Conservation (phyloP, 768 basidiomycete genomes). For the Leccinum barrowsii region DNA sequence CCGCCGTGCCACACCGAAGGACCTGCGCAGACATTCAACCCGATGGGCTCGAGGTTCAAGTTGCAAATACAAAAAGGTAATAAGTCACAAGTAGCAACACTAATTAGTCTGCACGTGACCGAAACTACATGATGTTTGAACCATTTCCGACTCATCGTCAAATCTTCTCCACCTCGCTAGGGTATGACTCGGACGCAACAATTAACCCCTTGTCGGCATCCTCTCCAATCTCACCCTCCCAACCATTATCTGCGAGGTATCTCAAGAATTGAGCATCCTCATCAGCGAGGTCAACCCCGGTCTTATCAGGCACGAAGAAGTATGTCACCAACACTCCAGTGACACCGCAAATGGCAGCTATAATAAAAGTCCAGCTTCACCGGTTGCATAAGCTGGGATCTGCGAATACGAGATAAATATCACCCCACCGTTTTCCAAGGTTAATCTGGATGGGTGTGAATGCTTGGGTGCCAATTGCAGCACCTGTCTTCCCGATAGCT, state of each 20-base stretch:
- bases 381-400: background rate
- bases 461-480: constrained; percentile 66
- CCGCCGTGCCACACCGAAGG: constrained; percentile 11
- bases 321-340: constrained; percentile 62
- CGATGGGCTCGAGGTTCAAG: background rate
- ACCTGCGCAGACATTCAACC: constrained; percentile 20
- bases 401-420: background rate
- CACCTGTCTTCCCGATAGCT: constrained; percentile 67
- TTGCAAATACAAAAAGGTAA: background rate
- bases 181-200: constrained; percentile 3
- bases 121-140: too few relatives aligned
- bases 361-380: constrained; percentile 61
- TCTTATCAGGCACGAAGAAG: constrained; percentile 67
- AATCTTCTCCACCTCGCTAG: constrained; percentile 10
- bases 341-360: constrained; percentile 65
- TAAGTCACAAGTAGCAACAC: background rate
- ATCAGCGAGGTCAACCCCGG: constrained; percentile 60
- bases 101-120: constrained; percentile 18
- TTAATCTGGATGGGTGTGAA: constrained; percentile 67
- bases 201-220: constrained; percentile 38
- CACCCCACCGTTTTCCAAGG: constrained; percentile 56
- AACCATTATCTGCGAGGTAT: constrained; percentile 61
- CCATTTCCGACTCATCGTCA: background rate
- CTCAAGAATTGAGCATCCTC: constrained; percentile 61
- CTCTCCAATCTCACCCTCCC: constrained; percentile 62